These are phyloP conservation scores for Candida sojae DNA, from an alignment of 1,139 yeast genomes.

Conservation along the genomic window DNA sequence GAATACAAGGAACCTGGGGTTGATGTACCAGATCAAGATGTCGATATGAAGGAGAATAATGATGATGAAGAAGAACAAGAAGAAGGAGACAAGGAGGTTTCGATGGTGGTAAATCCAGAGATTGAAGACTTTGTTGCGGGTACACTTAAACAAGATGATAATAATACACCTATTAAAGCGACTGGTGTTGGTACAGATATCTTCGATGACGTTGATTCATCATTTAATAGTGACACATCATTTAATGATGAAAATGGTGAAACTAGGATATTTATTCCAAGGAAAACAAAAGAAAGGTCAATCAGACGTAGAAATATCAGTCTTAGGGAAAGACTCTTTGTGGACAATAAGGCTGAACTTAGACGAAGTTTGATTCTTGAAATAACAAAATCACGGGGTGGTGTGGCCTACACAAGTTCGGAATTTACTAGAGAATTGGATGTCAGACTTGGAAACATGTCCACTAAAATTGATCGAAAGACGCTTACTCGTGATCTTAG, in stretches of 20 bases:
- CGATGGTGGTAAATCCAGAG: slow-evolving; percentile 1
- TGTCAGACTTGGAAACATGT: slow-evolving; percentile 30
- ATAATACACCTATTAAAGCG: background rate
- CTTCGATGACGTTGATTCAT: no score
- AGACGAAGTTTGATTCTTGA: slow-evolving; percentile 38
- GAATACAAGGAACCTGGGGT: background rate
- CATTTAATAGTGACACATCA: background rate
- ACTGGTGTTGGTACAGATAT: background rate
- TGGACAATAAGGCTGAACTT: slow-evolving; percentile 24
- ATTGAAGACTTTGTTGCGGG: background rate
- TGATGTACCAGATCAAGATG: slow-evolving; percentile 3
- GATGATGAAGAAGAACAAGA: slow-evolving; percentile 2
- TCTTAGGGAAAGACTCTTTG: background rate
- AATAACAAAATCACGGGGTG: slow-evolving; percentile 41
- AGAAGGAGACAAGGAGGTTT: slow-evolving; percentile 1
- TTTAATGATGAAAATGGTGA: background rate
- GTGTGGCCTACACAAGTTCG: slow-evolving; percentile 40
- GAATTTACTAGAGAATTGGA: slow-evolving; percentile 40
- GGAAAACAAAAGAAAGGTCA: background rate
- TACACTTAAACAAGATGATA: background rate
- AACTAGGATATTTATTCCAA: background rate
- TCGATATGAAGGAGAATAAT: background rate
- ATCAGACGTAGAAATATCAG: background rate
- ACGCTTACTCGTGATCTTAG: slow-evolving; percentile 50
- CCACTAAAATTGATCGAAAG: slow-evolving; percentile 45